Evolutionary conservation across 352 stramenopile genomes (phyloP).

Genomic region (Phytopythium oedochilum): DNA sequence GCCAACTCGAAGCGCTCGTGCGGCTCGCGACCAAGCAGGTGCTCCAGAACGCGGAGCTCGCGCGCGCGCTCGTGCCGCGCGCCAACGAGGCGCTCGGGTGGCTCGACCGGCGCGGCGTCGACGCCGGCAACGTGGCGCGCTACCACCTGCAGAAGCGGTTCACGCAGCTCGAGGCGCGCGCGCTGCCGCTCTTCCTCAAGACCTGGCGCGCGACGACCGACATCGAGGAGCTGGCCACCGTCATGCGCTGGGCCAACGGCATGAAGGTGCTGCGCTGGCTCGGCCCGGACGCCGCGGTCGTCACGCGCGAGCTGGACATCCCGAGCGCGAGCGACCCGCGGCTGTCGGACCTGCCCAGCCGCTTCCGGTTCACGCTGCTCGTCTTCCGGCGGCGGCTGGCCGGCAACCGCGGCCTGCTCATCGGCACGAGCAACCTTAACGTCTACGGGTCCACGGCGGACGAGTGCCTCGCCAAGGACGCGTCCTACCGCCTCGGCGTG

Average conservation of each 20-base stretch:
- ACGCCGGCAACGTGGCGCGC: conserved; percentile 13
- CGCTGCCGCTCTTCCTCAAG: conserved; percentile 14
- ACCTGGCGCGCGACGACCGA: conserved; percentile 25
- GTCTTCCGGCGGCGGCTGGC: conserved; percentile 8
- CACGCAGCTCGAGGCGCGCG: conserved; percentile 6
- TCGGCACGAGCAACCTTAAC: conserved; percentile 24
- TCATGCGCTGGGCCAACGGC: conserved; percentile 31
- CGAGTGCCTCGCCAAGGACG: conserved; percentile 16
- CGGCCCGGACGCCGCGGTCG: conserved; percentile 13
- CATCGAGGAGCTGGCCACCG: conserved; percentile 9
- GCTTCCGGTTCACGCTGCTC: conserved; percentile 21
- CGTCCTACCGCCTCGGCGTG: conserved; percentile 10
- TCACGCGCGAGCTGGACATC: conserved; percentile 20
- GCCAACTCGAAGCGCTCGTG: conserved; percentile 7
- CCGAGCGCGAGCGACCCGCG: conserved; percentile 6
- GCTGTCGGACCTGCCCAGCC: conserved; percentile 5
- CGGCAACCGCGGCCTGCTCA: conserved; percentile 6
- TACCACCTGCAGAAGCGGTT: conserved; percentile 38
- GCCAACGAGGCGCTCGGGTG: conserved; percentile 34
- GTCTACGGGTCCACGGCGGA: conserved; percentile 14
- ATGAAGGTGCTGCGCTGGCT: conserved; percentile 45
- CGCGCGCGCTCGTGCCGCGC: conserved; percentile 15
- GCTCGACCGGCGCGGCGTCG: conserved; percentile 27
- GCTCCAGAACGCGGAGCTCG: conserved; percentile 17
- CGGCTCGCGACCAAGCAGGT: conserved; percentile 9